Evolutionary conservation across 192 early-diverging fungal species (phyloP).

Genomic region (Rhizophagus sp.): DNA sequence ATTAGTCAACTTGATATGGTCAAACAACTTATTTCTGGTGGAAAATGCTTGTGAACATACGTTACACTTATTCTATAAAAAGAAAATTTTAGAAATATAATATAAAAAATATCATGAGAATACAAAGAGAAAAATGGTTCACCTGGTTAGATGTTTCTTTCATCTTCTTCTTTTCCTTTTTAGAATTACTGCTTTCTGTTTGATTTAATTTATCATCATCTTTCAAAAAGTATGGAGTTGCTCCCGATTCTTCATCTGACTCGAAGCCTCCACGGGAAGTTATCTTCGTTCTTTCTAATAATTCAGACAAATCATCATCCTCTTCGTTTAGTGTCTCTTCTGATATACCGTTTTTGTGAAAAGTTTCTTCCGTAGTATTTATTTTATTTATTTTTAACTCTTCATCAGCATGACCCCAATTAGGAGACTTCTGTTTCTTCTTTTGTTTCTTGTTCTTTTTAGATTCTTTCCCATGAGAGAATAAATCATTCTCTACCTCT

Average conservation of each 20-base stretch:
- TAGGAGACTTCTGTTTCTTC: conserved; percentile 48
- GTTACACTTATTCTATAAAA: conserved; percentile 63
- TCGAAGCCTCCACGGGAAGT: neutral
- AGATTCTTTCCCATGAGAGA: neutral
- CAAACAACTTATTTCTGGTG: conserved; percentile 83
- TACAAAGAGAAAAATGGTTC: neutral
- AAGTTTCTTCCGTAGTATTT: neutral
- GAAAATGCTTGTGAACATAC: conserved; percentile 74
- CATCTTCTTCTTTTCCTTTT: conserved; percentile 58
- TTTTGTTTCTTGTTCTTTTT: conserved; percentile 46
- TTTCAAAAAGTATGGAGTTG: neutral
- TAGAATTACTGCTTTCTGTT: conserved; percentile 38
- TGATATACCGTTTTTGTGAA: neutral
- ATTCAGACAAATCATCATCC: conserved; percentile 56
- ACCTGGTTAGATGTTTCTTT: conserved; percentile 32
- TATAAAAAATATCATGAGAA: neutral
- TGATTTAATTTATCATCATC: conserved; percentile 34
- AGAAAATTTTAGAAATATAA: too few species aligned
- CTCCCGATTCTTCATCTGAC: neutral
- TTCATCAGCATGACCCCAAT: conserved; percentile 42
- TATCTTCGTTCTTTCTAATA: conserved; percentile 36
- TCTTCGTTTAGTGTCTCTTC: conserved; percentile 35
- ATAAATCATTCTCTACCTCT: conserved; percentile 15
- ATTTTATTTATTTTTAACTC: conserved; percentile 21
- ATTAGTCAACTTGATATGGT: conserved; percentile 83